Conservation (phyloP, 306 rosid genomes). For the Casuarina cunninghamiana region DNA sequence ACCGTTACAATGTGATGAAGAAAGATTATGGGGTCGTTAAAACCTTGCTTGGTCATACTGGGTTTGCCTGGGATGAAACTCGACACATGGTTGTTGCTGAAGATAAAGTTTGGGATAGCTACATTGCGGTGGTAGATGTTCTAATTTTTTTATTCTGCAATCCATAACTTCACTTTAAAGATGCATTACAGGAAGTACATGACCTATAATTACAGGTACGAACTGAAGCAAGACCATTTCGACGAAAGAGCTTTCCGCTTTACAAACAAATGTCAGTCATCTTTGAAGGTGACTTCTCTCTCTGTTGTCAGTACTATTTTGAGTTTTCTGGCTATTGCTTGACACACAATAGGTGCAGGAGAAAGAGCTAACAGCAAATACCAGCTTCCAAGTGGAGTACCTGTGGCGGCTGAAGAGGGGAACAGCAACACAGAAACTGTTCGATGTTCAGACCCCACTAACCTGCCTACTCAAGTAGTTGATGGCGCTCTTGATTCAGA, state of each 20-base stretch:
- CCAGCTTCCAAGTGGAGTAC: constrained; percentile 33
- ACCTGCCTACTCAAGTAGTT: constrained; percentile 38
- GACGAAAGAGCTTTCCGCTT: constrained; percentile 44
- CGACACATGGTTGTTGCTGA: constrained; percentile 48
- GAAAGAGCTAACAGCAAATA: constrained; percentile 30
- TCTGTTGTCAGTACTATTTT: background rate
- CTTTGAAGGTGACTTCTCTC: constrained; percentile 35
- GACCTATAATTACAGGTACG: constrained; percentile 22
- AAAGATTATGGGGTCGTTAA: constrained; percentile 45
- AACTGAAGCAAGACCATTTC: constrained; percentile 44
- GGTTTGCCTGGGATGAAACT: constrained; percentile 41
- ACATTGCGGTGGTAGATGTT: constrained; percentile 24
- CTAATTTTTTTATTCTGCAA: background rate
- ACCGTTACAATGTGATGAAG: constrained; percentile 47
- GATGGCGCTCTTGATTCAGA: constrained; percentile 41
- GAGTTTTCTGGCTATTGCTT: background rate
- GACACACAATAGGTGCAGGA: constrained; percentile 25
- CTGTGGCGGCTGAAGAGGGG: constrained; percentile 33
- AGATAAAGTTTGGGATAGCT: constrained; percentile 44
- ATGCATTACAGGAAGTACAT: constrained; percentile 3
- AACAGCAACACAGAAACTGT: constrained; percentile 44
- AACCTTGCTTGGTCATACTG: constrained; percentile 39
- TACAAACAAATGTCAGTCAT: constrained; percentile 41
- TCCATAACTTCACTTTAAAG: background rate
- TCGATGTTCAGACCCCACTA: constrained; percentile 39